These are phyloP conservation scores for Clavariopsis aquatica DNA, from an alignment of 495 filamentous ascomycete species.

Conservation along the genomic window DNA sequence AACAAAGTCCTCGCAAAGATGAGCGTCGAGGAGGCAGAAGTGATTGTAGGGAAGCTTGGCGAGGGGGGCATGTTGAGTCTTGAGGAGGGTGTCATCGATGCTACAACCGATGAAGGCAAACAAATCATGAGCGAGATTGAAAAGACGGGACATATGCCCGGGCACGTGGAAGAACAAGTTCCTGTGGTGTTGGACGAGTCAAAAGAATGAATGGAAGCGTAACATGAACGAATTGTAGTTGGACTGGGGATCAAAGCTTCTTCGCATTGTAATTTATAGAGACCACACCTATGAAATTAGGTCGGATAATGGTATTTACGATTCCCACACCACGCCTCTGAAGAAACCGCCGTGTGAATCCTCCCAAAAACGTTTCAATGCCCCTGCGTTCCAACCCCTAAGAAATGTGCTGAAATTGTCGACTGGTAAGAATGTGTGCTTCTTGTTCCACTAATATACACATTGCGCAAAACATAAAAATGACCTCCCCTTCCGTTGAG, in stretches of 20 bases:
- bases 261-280: no score
- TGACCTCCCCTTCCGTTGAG: no score
- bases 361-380: neutral
- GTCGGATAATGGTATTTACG: neutral
- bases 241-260: no score
- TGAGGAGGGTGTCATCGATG: slow-evolving; percentile 91
- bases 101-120: slow-evolving; percentile 88
- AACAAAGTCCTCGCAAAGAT: slow-evolving; percentile 95
- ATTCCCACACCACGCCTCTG: neutral
- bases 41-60: slow-evolving; percentile 78
- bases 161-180: slow-evolving; percentile 28
- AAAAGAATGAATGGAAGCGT: no score
- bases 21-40: slow-evolving; percentile 90
- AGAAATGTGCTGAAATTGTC: no score
- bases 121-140: slow-evolving; percentile 77
- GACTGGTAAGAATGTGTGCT: no score
- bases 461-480: no score
- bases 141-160: slow-evolving; percentile 52
- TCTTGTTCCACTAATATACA: no score
- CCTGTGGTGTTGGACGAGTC: neutral
- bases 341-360: neutral
- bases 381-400: neutral
- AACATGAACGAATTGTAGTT: no score
- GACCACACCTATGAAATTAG: no score
- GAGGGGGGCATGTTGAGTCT: slow-evolving; percentile 89